phyloP scores from a whole-genome alignment of 306 rosid species.

The Vachellia collinsii region DNA sequence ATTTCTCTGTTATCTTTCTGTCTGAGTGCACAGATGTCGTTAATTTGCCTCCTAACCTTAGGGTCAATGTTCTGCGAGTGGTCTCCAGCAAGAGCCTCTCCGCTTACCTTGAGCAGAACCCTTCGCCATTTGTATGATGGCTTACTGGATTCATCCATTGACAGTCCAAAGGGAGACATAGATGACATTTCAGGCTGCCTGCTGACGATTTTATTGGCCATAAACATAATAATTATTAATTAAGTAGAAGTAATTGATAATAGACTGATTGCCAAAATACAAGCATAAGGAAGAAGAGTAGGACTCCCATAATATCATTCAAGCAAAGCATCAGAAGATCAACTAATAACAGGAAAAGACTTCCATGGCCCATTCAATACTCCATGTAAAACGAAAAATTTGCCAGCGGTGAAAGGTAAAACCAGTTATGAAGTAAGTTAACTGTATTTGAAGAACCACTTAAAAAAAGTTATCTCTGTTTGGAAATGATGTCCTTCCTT shows the following conservation, averaged over 20 bases:
- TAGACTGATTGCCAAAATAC: not conserved
- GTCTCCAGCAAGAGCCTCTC: constrained; percentile 99
- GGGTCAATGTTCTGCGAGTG: constrained; percentile 86
- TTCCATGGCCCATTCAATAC: not conserved
- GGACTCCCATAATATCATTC: not conserved
- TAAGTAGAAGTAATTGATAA: constrained; percentile 3
- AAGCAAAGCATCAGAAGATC: constrained; percentile 10
- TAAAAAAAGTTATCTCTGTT: not conserved
- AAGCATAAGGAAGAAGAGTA: not conserved
- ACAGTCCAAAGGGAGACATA: constrained; percentile 52
- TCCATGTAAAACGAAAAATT: not conserved
- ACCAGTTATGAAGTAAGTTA: not conserved
- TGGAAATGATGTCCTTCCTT: not conserved
- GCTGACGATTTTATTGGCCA: constrained; percentile 3
- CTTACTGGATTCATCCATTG: constrained; percentile 59
- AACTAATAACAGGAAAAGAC: not conserved
- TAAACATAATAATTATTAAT: not conserved
- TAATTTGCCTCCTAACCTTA: constrained; percentile 54
- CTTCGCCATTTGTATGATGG: constrained; percentile 77
- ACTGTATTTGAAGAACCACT: not conserved
- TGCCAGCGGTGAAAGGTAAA: not conserved
- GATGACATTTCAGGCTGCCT: constrained; percentile 63
- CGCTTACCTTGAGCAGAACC: constrained; percentile 96
- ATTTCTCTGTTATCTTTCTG: not conserved
- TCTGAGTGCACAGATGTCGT: not conserved